Evolutionary conservation across 179 eudicot species (phyloP), one percentile per base, ranked within the genome.

Genomic region (Silene coronaria): DNA sequence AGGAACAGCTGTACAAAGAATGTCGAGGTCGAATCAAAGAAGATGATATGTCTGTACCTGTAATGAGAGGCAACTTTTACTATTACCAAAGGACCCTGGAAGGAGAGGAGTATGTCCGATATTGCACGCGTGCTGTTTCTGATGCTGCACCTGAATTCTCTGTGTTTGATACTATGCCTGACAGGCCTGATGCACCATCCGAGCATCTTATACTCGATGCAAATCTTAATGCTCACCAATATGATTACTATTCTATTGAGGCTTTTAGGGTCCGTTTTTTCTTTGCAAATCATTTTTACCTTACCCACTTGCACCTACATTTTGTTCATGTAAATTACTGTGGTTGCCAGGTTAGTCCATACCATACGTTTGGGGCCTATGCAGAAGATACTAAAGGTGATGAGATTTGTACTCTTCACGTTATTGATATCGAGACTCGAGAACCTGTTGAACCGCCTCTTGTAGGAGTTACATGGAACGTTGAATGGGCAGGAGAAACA

Each of bases 301-400:
- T 36, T 36, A 36, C 11, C 4, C 8, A 34, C 8, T 5, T 9
- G 38, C 4, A 2, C 45, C 45, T 1, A 8, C 45, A 36, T 36
- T 36, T 36, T 36, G 45, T 36, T 36, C 2, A 36, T 36, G 45
- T 36, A 1, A 0, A 36, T 36, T 23, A 53, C 70, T 78, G 27
- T 17, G 58, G 6, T 78, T 23, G 81, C 23, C 84, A 93, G 97
- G 93, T 88, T 32, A 94, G 96, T 79, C 97, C 92, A 62, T 85
- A 94, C 80, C 87, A 90, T 74, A 90, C 85, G 82, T 73, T 94
- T 74, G 88, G 91, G 12, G 98, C 97, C 46, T 94, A 92, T 83
- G 90, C 96, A 17, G 96, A 94, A 81, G 98, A 94, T 81, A 94
- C 96, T 13, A 91, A 92, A 85, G 98, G 98, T 63, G 86, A 94